phyloP scores from a whole-genome alignment of 768 basidiomycete genomes.

The Mycena olivaceomarginata region DNA sequence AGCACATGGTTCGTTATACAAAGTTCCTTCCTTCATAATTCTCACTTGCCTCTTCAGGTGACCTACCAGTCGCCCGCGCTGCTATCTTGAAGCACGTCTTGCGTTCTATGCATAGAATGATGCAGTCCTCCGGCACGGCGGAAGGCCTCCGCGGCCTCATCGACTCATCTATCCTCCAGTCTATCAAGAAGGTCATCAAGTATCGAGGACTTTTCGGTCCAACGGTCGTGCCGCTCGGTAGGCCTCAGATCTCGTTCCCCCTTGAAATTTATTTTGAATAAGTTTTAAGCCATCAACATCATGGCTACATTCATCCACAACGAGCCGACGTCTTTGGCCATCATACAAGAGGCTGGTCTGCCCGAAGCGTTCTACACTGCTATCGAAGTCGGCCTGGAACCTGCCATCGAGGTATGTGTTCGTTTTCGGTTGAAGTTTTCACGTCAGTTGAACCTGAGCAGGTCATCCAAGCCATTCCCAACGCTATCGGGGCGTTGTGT shows the following conservation, averaged over 20 bases:
- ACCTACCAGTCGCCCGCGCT: conserved; percentile 83
- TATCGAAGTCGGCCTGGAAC: conserved; percentile 90
- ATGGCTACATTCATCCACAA: conserved; percentile 99
- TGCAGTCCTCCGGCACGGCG: conserved; percentile 95
- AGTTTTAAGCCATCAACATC: conserved; percentile 86
- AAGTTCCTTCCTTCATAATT: conserved; percentile 11
- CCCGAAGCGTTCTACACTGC: conserved; percentile 93
- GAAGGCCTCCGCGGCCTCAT: conserved; percentile 97
- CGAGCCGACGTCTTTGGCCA: conserved; percentile 94
- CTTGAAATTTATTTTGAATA: conserved; percentile 32
- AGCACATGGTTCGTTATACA: conserved; percentile 68
- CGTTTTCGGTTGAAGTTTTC: background rate
- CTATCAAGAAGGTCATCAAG: conserved; percentile 92
- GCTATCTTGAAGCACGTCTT: conserved; percentile 93
- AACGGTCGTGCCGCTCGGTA: conserved; percentile 90
- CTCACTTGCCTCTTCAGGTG: conserved; percentile 63
- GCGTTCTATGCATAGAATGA: conserved; percentile 96
- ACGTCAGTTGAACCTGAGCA: conserved; percentile 52
- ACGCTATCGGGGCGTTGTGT: conserved; percentile 97
- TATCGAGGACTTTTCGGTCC: conserved; percentile 91
- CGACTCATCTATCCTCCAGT: conserved; percentile 90
- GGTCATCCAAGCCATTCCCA: conserved; percentile 95
- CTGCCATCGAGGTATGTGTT: conserved; percentile 85
- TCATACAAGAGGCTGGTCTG: conserved; percentile 94
- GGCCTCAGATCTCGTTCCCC: conserved; percentile 46